phyloP scores from a whole-genome alignment of 805 yeast genomes.

The Kuraishia hungarica region DNA sequence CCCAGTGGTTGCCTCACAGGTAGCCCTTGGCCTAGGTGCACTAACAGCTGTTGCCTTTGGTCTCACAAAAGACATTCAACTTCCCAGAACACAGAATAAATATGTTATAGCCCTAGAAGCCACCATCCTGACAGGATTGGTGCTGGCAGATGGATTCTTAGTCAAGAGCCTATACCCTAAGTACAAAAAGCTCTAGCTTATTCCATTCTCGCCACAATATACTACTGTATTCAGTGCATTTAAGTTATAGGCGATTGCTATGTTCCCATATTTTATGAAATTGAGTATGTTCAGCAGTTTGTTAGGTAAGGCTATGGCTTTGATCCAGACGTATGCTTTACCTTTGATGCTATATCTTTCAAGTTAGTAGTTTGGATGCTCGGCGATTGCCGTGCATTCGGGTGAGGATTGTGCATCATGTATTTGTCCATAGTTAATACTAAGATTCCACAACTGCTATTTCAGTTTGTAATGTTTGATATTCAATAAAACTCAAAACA shows the following conservation, averaged over 20 bases:
- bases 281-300: background rate
- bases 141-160: conserved; percentile 45
- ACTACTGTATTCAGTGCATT: background rate
- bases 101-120: conserved; percentile 26
- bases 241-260: background rate
- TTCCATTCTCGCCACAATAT: background rate
- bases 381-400: background rate
- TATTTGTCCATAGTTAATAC: background rate
- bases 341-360: no score
- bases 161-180: conserved; percentile 47
- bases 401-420: background rate
- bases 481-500: no score
- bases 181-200: conserved; percentile 31
- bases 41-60: background rate
- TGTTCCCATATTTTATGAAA: background rate
- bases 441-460: background rate
- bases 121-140: conserved; percentile 43
- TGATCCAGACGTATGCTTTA: no score
- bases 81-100: background rate
- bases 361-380: background rate
- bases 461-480: background rate
- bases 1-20: conserved; percentile 53
- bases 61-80: background rate
- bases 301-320: no score
- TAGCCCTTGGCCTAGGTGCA: conserved; percentile 8